Percentiles rank a stretch among this genome's conserved stretches.
phyloP scores from a whole-genome alignment of 805 yeast genomes.

The Metschnikowia borealis region DNA sequence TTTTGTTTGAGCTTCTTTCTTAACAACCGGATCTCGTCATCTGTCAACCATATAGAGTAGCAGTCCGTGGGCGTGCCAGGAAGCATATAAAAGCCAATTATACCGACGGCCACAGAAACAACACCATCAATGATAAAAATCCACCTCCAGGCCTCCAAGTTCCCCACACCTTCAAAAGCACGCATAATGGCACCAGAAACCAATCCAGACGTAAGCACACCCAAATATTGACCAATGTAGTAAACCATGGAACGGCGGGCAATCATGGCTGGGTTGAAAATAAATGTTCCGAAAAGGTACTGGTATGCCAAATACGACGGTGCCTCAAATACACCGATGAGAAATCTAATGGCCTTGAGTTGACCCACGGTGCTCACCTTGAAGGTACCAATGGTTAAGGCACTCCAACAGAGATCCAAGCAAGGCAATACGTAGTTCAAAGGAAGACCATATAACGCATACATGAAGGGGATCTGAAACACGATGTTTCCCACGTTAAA shows the following conservation, averaged over 20 bases:
- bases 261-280: slow-evolving; percentile 23
- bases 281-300: slow-evolving; percentile 23
- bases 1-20: slow-evolving; percentile 27
- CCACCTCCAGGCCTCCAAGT: slow-evolving; percentile 19
- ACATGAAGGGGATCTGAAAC: slow-evolving; percentile 25
- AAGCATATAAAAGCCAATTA: slow-evolving; percentile 17
- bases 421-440: slow-evolving; percentile 20
- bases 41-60: slow-evolving; percentile 17
- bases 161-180: slow-evolving; percentile 10
- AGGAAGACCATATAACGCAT: slow-evolving; percentile 22
- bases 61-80: slow-evolving; percentile 21
- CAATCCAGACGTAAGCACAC: slow-evolving; percentile 26
- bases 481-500: slow-evolving; percentile 24
- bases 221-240: slow-evolving; percentile 27
- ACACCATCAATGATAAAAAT: slow-evolving; percentile 18
- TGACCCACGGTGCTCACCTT: slow-evolving; percentile 17
- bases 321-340: slow-evolving; percentile 26
- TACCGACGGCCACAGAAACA: slow-evolving; percentile 15
- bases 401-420: slow-evolving; percentile 22
- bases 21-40: slow-evolving; percentile 27
- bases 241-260: slow-evolving; percentile 26
- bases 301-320: slow-evolving; percentile 26
- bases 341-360: slow-evolving; percentile 25
- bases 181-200: slow-evolving; percentile 22
- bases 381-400: slow-evolving; percentile 21